phyloP scores from a whole-genome alignment of 768 basidiomycete genomes.

The Rossbeevera mucosa region DNA sequence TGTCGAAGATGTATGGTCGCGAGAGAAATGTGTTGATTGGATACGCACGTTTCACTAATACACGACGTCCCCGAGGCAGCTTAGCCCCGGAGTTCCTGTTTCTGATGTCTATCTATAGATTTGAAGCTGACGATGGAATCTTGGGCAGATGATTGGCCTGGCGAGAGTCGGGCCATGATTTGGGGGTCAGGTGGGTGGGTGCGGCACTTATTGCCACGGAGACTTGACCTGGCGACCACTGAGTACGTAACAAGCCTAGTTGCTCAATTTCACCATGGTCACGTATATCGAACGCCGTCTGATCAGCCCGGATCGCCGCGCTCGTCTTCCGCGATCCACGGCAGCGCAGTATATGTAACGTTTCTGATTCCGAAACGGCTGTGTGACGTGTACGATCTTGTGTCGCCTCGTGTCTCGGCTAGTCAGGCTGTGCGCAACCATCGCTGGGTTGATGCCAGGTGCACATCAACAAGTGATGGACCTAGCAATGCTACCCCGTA shows the following conservation, averaged over 20 bases:
- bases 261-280: slow-evolving; percentile 17
- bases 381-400: slow-evolving; percentile 29
- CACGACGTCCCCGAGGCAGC: slow-evolving; percentile 20
- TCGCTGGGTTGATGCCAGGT: slow-evolving; percentile 26
- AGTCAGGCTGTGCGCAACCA: slow-evolving; percentile 25
- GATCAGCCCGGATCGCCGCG: slow-evolving; percentile 25
- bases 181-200: slow-evolving; percentile 13
- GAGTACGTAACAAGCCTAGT: slow-evolving; percentile 18
- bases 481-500: slow-evolving; percentile 26
- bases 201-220: slow-evolving; percentile 10
- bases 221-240: slow-evolving; percentile 16
- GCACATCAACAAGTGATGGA: slow-evolving; percentile 20
- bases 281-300: slow-evolving; percentile 21
- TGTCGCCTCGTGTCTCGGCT: slow-evolving; percentile 29
- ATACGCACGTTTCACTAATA: slow-evolving; percentile 20
- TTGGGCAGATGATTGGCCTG: slow-evolving; percentile 14
- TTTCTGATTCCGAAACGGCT: slow-evolving; percentile 28
- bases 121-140: slow-evolving; percentile 15
- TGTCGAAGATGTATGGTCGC: slow-evolving; percentile 4
- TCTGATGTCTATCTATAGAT: slow-evolving; percentile 29
- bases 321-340: slow-evolving; percentile 23
- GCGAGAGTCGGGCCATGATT: slow-evolving; percentile 3
- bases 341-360: slow-evolving; percentile 20
- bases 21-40: slow-evolving; percentile 13
- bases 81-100: slow-evolving; percentile 25